Base-by-base conservation (phyloP, 129 eudicot species). In the Flaveria bidentis region DNA sequence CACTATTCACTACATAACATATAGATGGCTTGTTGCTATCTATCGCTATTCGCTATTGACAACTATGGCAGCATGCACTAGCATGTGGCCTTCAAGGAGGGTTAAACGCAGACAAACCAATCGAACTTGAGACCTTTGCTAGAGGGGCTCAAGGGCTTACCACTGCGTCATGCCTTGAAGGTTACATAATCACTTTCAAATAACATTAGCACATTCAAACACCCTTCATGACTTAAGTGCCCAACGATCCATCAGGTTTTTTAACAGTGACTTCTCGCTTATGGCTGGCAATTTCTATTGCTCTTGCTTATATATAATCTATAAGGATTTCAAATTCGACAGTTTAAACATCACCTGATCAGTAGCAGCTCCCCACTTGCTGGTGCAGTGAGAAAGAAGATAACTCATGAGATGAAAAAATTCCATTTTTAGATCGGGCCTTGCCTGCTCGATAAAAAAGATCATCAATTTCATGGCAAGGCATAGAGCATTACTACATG, bases 401-500 rank as follows among this genome's bases (percentile, higher is more conserved):
- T 90, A 94, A 76, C 98, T 88, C 93, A 91, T 94, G 72, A 94
- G 73, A 87, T 94, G 98, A 82, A 94, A 93, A 76, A 90, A 87
- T 76, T 93, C 98, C 97, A 91, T 91, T 82, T 91, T 91, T 58
- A 94, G 90, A 86, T 94, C 98, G 57, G 98, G 93, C 80, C 89
- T 85, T 52, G 98, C 97, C 98, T 94, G 88, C 50, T 52, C n/a
- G 46, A 53, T 41, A 64, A 18, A 69, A 52, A 39, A 16, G 57
- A 79, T 64, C 14, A 71, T 67, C 23, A 85, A 49, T 36, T 73
- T 63, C 14, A 11, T 53, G 5, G 2, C n/a, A 47, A 53, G 47
- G 18, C 17, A 13, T 18, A 14, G 28, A 55, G 20, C 26, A 45
- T 49, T 45, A 50, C 15, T 51, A 9, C 28, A 23, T 30, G 20